Evolutionary conservation across 2,329 filamentous ascomycete genomes (phyloP).

Genomic region (Pleoardoris graminearum): DNA sequence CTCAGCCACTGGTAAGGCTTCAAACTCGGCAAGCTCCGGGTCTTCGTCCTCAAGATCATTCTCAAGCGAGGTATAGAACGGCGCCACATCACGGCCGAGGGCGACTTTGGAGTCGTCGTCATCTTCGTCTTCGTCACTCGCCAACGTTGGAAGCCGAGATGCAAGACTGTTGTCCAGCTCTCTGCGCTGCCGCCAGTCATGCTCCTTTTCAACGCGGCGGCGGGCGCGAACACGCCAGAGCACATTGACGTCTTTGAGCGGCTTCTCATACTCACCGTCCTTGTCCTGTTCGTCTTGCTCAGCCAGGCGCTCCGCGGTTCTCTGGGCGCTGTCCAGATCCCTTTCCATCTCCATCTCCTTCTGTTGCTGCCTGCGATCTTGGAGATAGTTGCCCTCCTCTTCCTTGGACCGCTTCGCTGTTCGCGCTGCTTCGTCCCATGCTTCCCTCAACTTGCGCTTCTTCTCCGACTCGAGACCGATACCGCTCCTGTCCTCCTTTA

Average conservation of each 20-base stretch:
- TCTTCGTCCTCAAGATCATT: slow-evolving; percentile 79
- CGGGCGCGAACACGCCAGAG: slow-evolving; percentile 78
- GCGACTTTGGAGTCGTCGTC: slow-evolving; percentile 74
- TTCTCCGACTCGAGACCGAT: slow-evolving; percentile 82
- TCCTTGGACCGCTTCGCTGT: slow-evolving; percentile 52
- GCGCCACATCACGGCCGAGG: slow-evolving; percentile 60
- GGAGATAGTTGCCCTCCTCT: slow-evolving; percentile 43
- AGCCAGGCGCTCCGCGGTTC: slow-evolving; percentile 77
- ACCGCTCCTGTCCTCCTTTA: slow-evolving; percentile 80
- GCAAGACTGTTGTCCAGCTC: slow-evolving; percentile 35
- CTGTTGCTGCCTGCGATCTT: slow-evolving; percentile 36
- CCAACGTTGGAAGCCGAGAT: slow-evolving; percentile 62
- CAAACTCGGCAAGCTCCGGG: slow-evolving; percentile 77
- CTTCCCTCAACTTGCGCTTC: slow-evolving; percentile 68
- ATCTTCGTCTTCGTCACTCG: slow-evolving; percentile 67
- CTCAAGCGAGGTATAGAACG: slow-evolving; percentile 57
- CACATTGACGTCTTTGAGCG: slow-evolving; percentile 71
- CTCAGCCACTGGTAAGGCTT: slow-evolving; percentile 67
- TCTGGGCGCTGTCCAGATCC: slow-evolving; percentile 76
- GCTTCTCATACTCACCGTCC: slow-evolving; percentile 47
- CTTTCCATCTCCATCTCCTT: slow-evolving; percentile 59
- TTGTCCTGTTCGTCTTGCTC: slow-evolving; percentile 31
- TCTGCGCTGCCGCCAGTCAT: slow-evolving; percentile 52
- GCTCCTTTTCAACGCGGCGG: slow-evolving; percentile 69
- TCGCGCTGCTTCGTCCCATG: slow-evolving; percentile 39